Evolutionary conservation across 306 rosid genomes (phyloP).

Genomic region (Vicia faba): DNA sequence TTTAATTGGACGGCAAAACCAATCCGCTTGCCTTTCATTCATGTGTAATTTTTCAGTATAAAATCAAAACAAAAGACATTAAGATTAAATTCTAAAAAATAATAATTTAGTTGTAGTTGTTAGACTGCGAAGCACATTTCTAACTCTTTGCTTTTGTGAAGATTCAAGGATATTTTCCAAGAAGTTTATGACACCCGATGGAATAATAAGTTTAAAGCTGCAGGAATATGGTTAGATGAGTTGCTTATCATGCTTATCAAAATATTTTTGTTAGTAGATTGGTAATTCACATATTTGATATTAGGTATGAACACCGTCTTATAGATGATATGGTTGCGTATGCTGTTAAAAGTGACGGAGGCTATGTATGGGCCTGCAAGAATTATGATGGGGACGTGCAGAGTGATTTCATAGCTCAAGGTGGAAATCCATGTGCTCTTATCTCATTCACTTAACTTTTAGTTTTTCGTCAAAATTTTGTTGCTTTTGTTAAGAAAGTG

Average conservation of each 20-base stretch:
- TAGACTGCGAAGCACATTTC: constrained; percentile 13
- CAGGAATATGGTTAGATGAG: constrained; percentile 83
- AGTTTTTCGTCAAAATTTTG: constrained; percentile 29
- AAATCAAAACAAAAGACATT: too few relatives aligned
- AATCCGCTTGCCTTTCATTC: too few relatives aligned
- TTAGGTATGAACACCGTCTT: constrained; percentile 98
- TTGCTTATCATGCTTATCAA: constrained; percentile 30
- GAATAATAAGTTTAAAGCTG: constrained; percentile 86
- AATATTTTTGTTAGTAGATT: constrained; percentile 12
- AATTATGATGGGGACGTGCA: constrained; percentile 98
- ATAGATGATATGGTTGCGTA: constrained; percentile 99
- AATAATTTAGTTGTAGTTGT: neutral
- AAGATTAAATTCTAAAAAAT: too few relatives aligned
- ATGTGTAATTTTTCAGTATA: too few relatives aligned
- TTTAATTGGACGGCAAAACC: neutral
- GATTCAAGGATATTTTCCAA: constrained; percentile 98
- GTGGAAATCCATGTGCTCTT: constrained; percentile 45
- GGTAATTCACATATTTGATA: constrained; percentile 35
- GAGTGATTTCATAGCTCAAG: constrained; percentile 98
- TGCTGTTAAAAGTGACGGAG: constrained; percentile 96
- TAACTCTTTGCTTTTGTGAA: constrained; percentile 45
- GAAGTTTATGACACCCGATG: constrained; percentile 81
- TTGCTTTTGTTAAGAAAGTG: constrained; percentile 23
- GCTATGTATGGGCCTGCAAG: constrained; percentile 99
- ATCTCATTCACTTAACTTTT: constrained; percentile 14